Evolutionary conservation across 805 yeast genomes (phyloP).

Genomic region (Yarrowia porcina): DNA sequence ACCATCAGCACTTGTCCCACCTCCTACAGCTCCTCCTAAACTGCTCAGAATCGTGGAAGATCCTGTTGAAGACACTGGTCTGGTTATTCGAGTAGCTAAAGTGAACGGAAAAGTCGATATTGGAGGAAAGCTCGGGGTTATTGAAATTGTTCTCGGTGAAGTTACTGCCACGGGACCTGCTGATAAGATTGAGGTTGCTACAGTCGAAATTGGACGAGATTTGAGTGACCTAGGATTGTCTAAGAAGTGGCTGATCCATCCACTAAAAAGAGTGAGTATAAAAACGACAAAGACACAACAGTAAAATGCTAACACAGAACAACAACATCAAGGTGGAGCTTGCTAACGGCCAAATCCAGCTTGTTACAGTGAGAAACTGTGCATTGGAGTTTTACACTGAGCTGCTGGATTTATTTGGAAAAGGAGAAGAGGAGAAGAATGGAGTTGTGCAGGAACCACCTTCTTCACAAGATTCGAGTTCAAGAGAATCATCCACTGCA

Average conservation of each 20-base stretch:
- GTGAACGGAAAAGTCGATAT: neutral
- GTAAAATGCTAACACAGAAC: neutral
- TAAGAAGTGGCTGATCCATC: constrained; percentile 1
- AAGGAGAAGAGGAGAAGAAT: neutral
- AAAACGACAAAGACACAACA: no score
- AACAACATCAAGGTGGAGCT: constrained; percentile 37
- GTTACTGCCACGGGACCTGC: neutral
- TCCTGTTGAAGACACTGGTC: neutral
- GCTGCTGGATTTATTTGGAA: constrained; percentile 50
- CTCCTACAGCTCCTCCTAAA: neutral
- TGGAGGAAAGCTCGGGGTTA: neutral
- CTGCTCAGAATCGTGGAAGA: constrained; percentile 2
- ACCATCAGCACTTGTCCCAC: neutral
- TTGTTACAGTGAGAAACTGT: constrained; percentile 48
- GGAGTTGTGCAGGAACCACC: no score
- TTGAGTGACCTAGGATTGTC: neutral
- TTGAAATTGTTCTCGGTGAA: neutral
- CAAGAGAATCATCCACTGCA: neutral
- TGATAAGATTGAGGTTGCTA: neutral
- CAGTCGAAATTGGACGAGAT: constrained; percentile 10
- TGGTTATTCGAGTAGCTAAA: neutral
- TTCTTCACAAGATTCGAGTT: neutral
- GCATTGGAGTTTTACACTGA: constrained; percentile 45
- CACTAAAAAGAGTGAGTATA: constrained; percentile 1
- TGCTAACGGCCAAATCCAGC: constrained; percentile 40